These are phyloP conservation scores for Selaginella tamariscina DNA, from an alignment of 75 land plant genomes.

Conservation along the genomic window DNA sequence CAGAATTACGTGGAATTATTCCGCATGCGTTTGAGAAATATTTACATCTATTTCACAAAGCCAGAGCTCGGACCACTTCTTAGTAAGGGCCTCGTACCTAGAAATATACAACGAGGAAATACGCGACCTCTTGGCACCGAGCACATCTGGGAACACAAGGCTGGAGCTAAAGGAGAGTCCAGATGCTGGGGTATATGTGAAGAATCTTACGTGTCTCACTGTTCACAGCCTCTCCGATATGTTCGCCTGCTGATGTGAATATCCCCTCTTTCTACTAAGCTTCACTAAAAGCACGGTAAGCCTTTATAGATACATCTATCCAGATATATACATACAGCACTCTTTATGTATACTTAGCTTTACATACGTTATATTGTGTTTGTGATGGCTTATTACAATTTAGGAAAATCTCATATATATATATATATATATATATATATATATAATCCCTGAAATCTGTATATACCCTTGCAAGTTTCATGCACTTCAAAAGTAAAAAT, in stretches of 20 bases:
- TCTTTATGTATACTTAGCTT: too few species aligned
- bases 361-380: too few species aligned
- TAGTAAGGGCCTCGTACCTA: constrained; percentile 28
- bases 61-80: constrained; percentile 33
- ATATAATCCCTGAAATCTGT: too few species aligned
- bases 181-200: constrained; percentile 33
- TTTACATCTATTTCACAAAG: constrained; percentile 25
- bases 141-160: constrained; percentile 3
- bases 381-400: too few species aligned
- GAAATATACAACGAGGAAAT: constrained; percentile 31
- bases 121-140: constrained; percentile 19
- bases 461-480: too few species aligned
- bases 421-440: too few species aligned
- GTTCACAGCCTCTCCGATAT: constrained; percentile 34
- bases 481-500: too few species aligned
- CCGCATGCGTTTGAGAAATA: constrained; percentile 36
- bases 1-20: constrained; percentile 32
- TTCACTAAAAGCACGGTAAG: not conserved
- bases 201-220: constrained; percentile 30
- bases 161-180: constrained; percentile 31
- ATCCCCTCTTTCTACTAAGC: not conserved
- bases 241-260: constrained; percentile 27
- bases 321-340: too few species aligned
- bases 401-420: too few species aligned
- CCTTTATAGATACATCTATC: not conserved